A percentile compares a stretch with the other conserved stretches of the same genome.
phyloP scores from a whole-genome alignment of 2,329 filamentous ascomycete species.

The Beauveria pseudobassiana region DNA sequence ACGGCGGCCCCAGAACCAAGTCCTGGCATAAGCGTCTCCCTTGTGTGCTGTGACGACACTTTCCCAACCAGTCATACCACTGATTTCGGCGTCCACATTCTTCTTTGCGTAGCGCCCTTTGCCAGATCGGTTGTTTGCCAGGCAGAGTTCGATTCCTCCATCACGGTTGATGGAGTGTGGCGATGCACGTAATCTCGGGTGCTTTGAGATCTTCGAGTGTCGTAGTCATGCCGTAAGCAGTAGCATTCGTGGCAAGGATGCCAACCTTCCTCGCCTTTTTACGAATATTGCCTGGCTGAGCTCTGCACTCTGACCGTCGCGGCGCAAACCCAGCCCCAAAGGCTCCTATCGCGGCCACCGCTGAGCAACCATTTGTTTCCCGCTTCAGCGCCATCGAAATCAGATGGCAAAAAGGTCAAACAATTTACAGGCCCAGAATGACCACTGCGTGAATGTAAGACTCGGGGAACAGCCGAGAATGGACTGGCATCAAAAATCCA shows the following conservation, averaged over 20 bases:
- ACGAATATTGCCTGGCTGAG: slow-evolving; percentile 84
- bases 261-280: slow-evolving; percentile 85
- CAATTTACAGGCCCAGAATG: slow-evolving; percentile 81
- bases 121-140: slow-evolving; percentile 75
- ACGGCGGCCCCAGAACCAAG: slow-evolving; percentile 98
- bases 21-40: slow-evolving; percentile 75
- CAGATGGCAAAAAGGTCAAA: slow-evolving; percentile 76
- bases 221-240: slow-evolving; percentile 53
- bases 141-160: slow-evolving; percentile 84
- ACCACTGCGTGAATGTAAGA: slow-evolving; percentile 78
- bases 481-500: slow-evolving; percentile 95
- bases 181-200: slow-evolving; percentile 84
- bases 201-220: slow-evolving; percentile 74
- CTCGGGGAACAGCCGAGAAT: slow-evolving; percentile 78
- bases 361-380: slow-evolving; percentile 92
- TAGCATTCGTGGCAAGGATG: slow-evolving; percentile 51
- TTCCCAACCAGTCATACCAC: slow-evolving; percentile 86
- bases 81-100: slow-evolving; percentile 60
- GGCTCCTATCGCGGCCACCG: slow-evolving; percentile 77
- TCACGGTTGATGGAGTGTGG: slow-evolving; percentile 89
- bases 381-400: slow-evolving; percentile 82
- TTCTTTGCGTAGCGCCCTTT: slow-evolving; percentile 58
- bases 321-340: slow-evolving; percentile 93
- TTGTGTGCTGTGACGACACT: slow-evolving; percentile 91
- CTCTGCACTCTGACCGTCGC: slow-evolving; percentile 89